Conservation (phyloP, 2,329 filamentous ascomycete genomes). For the Monosporascus sp. region DNA sequence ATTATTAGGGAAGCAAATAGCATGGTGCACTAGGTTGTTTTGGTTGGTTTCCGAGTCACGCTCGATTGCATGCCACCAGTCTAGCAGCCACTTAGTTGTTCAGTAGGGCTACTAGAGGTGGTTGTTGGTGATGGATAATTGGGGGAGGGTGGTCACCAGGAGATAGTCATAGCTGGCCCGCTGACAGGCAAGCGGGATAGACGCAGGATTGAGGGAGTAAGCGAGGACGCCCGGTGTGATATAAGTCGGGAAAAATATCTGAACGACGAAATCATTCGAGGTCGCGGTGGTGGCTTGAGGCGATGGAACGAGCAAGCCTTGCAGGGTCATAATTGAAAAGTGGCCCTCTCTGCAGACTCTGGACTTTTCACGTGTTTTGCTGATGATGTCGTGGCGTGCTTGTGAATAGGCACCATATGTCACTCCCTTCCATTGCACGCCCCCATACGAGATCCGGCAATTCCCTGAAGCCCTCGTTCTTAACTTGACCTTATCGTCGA, state of each 20-base stretch:
- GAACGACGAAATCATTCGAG: neutral
- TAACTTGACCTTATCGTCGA: too few relatives aligned
- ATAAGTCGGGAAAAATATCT: neutral
- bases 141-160: neutral
- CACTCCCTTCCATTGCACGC: too few relatives aligned
- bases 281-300: neutral
- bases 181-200: neutral
- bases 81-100: neutral
- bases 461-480: too few relatives aligned
- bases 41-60: neutral
- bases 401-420: too few relatives aligned
- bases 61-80: neutral
- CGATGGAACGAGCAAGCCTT: neutral
- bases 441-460: too few relatives aligned
- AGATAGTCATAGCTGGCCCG: too few relatives aligned
- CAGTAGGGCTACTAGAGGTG: too few relatives aligned
- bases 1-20: neutral
- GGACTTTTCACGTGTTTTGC: neutral
- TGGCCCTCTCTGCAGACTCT: neutral
- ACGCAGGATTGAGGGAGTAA: neutral
- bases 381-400: neutral
- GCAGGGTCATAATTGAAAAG: neutral
- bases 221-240: neutral
- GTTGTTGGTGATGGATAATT: too few relatives aligned
- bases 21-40: slow-evolving; percentile 1